These are phyloP conservation scores for Xylariales sp. DNA, from an alignment of 2,329 filamentous ascomycete genomes.

Conservation along the genomic window DNA sequence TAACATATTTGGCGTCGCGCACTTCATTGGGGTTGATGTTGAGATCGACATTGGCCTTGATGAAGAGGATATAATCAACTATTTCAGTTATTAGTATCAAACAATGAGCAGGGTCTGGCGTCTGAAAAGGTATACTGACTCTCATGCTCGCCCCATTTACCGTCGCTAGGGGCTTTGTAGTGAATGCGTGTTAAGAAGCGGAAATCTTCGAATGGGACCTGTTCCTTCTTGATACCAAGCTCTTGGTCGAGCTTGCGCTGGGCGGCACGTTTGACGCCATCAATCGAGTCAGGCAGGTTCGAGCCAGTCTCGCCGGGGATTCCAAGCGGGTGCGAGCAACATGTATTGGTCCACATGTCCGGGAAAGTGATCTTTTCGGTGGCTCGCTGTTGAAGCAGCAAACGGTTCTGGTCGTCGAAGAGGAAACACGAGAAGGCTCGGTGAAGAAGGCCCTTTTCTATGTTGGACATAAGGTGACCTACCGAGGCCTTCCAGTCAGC, in stretches of 20 bases:
- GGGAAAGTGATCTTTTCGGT: conserved; percentile 99
- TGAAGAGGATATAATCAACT: conserved; percentile 99
- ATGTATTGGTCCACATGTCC: conserved; percentile 99
- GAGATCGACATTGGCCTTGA: conserved; percentile 90
- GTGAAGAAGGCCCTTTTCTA: conserved; percentile 93
- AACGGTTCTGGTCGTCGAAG: conserved; percentile 91
- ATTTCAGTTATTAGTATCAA: conserved; percentile 37
- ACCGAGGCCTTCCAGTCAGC: conserved; percentile 29
- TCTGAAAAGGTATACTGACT: conserved; percentile 66
- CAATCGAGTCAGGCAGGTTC: conserved; percentile 80
- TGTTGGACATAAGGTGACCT: conserved; percentile 99
- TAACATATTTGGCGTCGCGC: conserved; percentile 84
- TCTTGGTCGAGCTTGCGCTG: conserved; percentile 95
- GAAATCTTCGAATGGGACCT: conserved; percentile 92
- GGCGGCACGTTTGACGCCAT: conserved; percentile 90
- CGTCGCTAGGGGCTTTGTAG: conserved; percentile 96
- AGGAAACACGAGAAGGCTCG: conserved; percentile 98
- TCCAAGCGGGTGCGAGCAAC: conserved; percentile 95
- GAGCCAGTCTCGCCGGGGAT: conserved; percentile 91
- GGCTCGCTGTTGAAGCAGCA: conserved; percentile 95
- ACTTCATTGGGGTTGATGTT: conserved; percentile 89
- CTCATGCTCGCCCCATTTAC: conserved; percentile 99
- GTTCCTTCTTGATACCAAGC: conserved; percentile 87
- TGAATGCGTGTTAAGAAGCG: conserved; percentile 96
- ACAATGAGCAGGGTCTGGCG: background rate